These are phyloP conservation scores for Volvox carteri DNA, from an alignment of 163 green algal species.

Conservation along the genomic window DNA sequence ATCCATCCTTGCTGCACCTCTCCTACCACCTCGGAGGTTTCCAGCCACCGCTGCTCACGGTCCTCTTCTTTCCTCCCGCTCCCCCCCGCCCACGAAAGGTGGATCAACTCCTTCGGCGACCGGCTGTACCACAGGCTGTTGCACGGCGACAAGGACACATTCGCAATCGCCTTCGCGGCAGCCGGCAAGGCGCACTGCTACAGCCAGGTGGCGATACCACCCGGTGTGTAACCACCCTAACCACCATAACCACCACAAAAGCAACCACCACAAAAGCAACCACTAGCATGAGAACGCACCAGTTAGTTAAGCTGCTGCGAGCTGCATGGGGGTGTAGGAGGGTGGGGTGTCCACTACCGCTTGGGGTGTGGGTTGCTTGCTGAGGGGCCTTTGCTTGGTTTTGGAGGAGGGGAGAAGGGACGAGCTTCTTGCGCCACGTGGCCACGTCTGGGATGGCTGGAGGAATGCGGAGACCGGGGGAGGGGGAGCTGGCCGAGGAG, in stretches of 20 bases:
- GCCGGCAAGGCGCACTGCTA: slow-evolving; percentile 60
- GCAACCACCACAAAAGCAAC: too few relatives aligned
- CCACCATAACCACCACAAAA: too few relatives aligned
- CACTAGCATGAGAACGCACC: too few relatives aligned
- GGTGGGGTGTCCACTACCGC: background rate
- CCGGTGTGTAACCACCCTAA: slow-evolving; percentile 1
- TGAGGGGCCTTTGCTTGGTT: background rate
- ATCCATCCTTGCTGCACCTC: too few relatives aligned
- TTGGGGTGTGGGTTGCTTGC: background rate
- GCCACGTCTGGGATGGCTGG: too few relatives aligned
- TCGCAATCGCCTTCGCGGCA: slow-evolving; percentile 68
- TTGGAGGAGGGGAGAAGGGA: too few relatives aligned
- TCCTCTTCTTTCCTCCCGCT: background rate
- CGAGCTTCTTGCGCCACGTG: too few relatives aligned
- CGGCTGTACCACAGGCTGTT: slow-evolving; percentile 59
- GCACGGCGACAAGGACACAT: slow-evolving; percentile 78
- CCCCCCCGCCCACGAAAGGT: background rate
- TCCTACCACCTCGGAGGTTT: too few relatives aligned
- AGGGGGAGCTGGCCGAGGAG: too few relatives aligned
- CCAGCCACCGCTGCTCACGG: too few relatives aligned
- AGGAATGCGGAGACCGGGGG: too few relatives aligned
- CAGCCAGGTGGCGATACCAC: slow-evolving; percentile 55
- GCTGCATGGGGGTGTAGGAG: background rate
- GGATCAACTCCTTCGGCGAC: slow-evolving; percentile 63
- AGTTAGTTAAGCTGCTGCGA: background rate